Conservation (phyloP, 139 green algal species). For the Axilococcus clingmanii region DNA sequence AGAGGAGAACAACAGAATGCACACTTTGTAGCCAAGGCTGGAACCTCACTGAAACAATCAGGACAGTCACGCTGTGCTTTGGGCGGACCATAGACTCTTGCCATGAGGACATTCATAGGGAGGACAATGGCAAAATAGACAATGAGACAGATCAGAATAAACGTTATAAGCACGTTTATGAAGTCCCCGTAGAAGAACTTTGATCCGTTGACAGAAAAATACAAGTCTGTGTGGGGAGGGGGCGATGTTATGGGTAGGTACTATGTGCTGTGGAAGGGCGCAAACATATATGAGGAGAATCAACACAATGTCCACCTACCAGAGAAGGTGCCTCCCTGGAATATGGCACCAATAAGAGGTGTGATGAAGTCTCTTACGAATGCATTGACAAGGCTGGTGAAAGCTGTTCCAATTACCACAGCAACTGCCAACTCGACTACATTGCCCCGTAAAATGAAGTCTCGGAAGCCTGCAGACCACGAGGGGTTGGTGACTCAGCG, state of each 20-base stretch:
- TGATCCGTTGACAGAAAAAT: conserved; percentile 4
- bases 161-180: conserved; percentile 6
- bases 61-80: too few species aligned
- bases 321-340: too few species aligned
- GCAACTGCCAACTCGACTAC: conserved; percentile 11
- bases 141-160: conserved; percentile 7
- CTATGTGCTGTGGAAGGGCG: not conserved
- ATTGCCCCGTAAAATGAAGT: conserved; percentile 14
- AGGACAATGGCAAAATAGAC: conserved; percentile 7
- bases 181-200: conserved; percentile 10
- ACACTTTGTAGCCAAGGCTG: too few species aligned
- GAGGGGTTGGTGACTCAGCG: too few species aligned
- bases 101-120: too few species aligned
- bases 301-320: too few species aligned
- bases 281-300: not conserved
- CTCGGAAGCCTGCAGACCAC: conserved; percentile 11
- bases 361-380: conserved; percentile 1
- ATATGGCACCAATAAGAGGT: not conserved
- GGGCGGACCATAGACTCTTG: too few species aligned
- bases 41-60: too few species aligned
- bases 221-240: too few species aligned
- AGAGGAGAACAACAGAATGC: too few species aligned
- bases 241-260: not conserved
- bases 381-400: conserved; percentile 1
- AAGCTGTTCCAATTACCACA: conserved; percentile 8